Conservation (phyloP, 148 eudicot species). For the Salicornia ramosissima region DNA sequence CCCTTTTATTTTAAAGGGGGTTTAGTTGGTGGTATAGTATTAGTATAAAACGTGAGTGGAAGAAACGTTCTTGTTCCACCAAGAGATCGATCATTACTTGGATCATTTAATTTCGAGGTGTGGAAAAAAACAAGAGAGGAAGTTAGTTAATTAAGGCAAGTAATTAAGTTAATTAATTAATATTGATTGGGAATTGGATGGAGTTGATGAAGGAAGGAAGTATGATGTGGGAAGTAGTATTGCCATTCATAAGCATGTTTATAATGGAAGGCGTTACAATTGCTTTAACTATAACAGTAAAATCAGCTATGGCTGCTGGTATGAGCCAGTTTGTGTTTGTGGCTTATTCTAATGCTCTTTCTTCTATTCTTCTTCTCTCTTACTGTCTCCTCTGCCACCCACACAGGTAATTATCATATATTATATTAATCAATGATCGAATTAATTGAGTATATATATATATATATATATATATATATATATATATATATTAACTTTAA, state of each 20-base stretch:
- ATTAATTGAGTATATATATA: no score
- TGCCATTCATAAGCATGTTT: constrained; percentile 47
- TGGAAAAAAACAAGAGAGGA: not conserved
- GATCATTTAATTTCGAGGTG: not conserved
- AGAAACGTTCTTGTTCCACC: constrained; percentile 15
- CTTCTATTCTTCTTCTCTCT: constrained; percentile 49
- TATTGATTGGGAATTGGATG: not conserved
- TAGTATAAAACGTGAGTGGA: constrained; percentile 13
- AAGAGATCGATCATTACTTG: not conserved
- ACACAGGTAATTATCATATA: constrained; percentile 34
- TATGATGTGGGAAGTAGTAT: constrained; percentile 25
- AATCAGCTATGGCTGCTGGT: constrained; percentile 50
- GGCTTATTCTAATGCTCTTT: constrained; percentile 64
- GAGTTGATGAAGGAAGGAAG: constrained; percentile 9
- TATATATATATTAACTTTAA: no score
- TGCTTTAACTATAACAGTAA: constrained; percentile 60
- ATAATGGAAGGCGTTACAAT: constrained; percentile 59
- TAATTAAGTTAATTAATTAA: no score
- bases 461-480: no score
- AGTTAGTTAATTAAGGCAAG: not conserved
- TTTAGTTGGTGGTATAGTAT: constrained; percentile 15
- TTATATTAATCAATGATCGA: no score
- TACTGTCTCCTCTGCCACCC: constrained; percentile 39
- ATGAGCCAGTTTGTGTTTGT: constrained; percentile 79
- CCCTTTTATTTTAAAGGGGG: not conserved